Evolutionary conservation across 768 basidiomycete genomes (phyloP), one percentile per base, ranked within the genome.

Genomic region (Xerocomus spinulosus): DNA sequence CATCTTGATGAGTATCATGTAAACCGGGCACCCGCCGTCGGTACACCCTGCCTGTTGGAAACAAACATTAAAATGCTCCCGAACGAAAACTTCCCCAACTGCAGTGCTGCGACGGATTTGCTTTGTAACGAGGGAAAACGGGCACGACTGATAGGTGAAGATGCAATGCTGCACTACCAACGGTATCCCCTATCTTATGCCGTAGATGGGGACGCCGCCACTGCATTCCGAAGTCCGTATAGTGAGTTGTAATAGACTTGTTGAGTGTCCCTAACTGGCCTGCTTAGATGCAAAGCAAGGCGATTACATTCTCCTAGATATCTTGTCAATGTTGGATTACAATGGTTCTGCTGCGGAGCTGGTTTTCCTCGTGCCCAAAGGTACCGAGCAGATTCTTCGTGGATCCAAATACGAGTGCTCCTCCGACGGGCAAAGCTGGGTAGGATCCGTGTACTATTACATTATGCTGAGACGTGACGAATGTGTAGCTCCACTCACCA

Each of bases 191-290:
- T 73, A 21, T 80, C 78, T 12, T 64, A 68, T 57, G 82, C 80
- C 4, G 82, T 83, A 5, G 82, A 85, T 64, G 73, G 75, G 7
- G 56, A 69, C n/a, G 52, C 59, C 4, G 61, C 63, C 9, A 82
- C 80, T 26, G 70, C 63, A 1, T 85, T 85, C 55, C 69, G 68
- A 28, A 81, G 80, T 58, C 56, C 67, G 25, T 52, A 63, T 49
- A 57, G 83, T 81, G 54, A 46, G 76, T 60, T 62, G 46, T 38
- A 50, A 18, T 40, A 15, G 23, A 40, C 9, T 42, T 37, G 14
- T 4, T 34, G n/a, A 24, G 42, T 34, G 59, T 61, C 56, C 49
- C 63, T 60, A 24, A 54, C 39, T 17, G 17, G 34, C 37, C 39
- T 10, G 17, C 39, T 34, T 35, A 60, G 62, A 52, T 32, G 64